These are phyloP conservation scores for Trichoderma reesei DNA, from an alignment of 495 filamentous ascomycete genomes.

Conservation along the genomic window DNA sequence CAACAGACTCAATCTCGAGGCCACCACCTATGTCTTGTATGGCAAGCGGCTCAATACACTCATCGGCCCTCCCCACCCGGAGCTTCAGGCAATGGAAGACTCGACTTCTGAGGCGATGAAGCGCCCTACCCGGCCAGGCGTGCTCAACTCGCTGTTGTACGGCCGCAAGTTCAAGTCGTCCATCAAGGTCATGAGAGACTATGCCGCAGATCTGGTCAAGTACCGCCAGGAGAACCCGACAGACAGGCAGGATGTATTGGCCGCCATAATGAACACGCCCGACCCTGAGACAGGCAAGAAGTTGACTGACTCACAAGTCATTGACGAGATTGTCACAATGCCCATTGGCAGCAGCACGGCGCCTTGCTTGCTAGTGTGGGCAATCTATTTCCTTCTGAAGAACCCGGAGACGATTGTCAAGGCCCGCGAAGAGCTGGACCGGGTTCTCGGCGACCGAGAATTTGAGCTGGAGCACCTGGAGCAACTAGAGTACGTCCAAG, in stretches of 20 bases:
- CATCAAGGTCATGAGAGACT: slow-evolving; percentile 38
- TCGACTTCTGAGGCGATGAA: slow-evolving; percentile 51
- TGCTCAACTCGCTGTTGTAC: slow-evolving; percentile 7
- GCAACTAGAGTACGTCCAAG: slow-evolving; percentile 34
- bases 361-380: slow-evolving; percentile 39
- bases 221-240: slow-evolving; percentile 35
- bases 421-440: slow-evolving; percentile 47
- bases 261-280: not conserved
- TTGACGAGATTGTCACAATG: slow-evolving; percentile 39
- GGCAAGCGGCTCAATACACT: slow-evolving; percentile 60
- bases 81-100: slow-evolving; percentile 55
- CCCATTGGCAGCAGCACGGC: slow-evolving; percentile 26
- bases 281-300: slow-evolving; percentile 10
- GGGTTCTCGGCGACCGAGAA: slow-evolving; percentile 42
- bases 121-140: slow-evolving; percentile 46
- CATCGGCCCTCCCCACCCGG: slow-evolving; percentile 49
- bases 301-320: slow-evolving; percentile 33
- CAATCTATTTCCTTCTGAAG: slow-evolving; percentile 34
- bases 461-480: slow-evolving; percentile 39
- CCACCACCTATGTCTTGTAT: slow-evolving; percentile 52
- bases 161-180: not conserved
- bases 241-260: slow-evolving; percentile 1
- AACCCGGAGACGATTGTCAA: slow-evolving; percentile 33
- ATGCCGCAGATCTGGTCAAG: slow-evolving; percentile 41
- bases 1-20: slow-evolving; percentile 61